Conservation (phyloP, 805 yeast genomes). For the Jamesozyma lodderae region DNA sequence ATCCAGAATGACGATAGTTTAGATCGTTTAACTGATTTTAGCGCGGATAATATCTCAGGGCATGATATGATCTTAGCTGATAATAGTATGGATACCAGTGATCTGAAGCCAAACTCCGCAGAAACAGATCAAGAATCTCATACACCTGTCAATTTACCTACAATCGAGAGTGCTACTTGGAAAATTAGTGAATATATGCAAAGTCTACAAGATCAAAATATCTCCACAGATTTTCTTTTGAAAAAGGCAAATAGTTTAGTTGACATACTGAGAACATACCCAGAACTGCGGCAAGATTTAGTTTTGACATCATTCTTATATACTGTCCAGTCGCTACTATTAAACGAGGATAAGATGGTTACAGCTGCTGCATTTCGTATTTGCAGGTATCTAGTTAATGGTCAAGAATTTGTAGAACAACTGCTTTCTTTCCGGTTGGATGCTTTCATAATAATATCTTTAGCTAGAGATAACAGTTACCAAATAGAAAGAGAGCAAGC, state of each 20-base stretch:
- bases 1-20: background rate
- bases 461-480: conserved; percentile 47
- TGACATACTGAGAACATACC: conserved; percentile 43
- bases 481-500: conserved; percentile 71
- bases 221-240: conserved; percentile 27
- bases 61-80: background rate
- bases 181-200: conserved; percentile 29
- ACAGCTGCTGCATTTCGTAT: conserved; percentile 71
- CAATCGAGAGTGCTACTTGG: conserved; percentile 30
- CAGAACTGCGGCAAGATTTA: conserved; percentile 56
- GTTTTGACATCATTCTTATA: conserved; percentile 48
- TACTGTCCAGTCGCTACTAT: conserved; percentile 51
- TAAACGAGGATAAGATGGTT: conserved; percentile 49
- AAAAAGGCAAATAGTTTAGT: conserved; percentile 61
- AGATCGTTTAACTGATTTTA: background rate
- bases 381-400: conserved; percentile 53
- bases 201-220: conserved; percentile 24
- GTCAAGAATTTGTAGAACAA: conserved; percentile 43
- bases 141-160: background rate
- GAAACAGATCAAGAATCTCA: background rate
- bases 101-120: too few relatives aligned
- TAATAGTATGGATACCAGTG: background rate
- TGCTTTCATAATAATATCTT: conserved; percentile 51
- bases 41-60: background rate
- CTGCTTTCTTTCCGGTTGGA: conserved; percentile 51